Evolutionary conservation across 257 asterid species (phyloP).

Genomic region (Gardenia jasminoides): DNA sequence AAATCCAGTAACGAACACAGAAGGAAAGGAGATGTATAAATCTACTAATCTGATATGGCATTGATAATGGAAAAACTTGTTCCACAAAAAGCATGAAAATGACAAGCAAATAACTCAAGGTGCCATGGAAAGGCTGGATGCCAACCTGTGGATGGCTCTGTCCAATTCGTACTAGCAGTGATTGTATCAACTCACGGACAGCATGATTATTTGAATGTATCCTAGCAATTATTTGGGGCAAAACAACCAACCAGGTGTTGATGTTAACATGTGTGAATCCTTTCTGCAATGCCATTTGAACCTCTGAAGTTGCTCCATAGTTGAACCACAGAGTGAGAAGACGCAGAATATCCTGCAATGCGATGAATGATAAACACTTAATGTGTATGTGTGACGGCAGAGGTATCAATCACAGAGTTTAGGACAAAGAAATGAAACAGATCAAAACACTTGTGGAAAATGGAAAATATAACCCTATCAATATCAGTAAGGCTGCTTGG

Average conservation of each 20-base stretch:
- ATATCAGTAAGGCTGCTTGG: neutral
- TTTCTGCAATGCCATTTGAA: constrained; percentile 89
- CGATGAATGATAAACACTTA: constrained; percentile 12
- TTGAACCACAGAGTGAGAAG: constrained; percentile 99
- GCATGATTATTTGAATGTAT: constrained; percentile 96
- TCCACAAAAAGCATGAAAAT: neutral
- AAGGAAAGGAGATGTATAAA: neutral
- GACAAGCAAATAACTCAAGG: neutral
- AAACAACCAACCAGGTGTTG: constrained; percentile 98
- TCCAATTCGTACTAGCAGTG: constrained; percentile 91
- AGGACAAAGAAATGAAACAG: neutral
- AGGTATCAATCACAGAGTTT: neutral
- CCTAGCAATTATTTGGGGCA: constrained; percentile 99
- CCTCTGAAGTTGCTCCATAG: constrained; percentile 98
- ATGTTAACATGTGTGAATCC: constrained; percentile 94
- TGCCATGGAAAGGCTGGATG: neutral
- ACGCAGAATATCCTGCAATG: constrained; percentile 87
- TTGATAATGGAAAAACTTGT: neutral
- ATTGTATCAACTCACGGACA: constrained; percentile 92
- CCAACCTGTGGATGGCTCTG: constrained; percentile 98
- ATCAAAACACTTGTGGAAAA: neutral
- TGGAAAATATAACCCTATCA: neutral
- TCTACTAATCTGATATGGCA: neutral
- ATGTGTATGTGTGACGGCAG: neutral
- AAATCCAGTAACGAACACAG: neutral